Base-by-base conservation (phyloP, 768 basidiomycete genomes). In the Lyophyllum atratum region DNA sequence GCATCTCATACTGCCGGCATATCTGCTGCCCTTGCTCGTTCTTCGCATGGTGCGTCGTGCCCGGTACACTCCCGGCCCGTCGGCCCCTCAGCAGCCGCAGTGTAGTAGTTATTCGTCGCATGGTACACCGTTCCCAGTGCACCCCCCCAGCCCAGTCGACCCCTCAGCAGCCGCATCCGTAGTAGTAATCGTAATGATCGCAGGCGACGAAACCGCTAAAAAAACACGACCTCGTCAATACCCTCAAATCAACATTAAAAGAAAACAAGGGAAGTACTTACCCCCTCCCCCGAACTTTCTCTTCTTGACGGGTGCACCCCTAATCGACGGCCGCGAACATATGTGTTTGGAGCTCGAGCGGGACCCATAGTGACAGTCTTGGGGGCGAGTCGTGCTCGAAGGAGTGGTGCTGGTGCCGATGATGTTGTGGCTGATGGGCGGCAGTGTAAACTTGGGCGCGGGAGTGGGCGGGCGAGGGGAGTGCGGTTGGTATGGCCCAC, bases 291-390 rank as follows among this genome's bases (percentile, higher is more conserved):
- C 64, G 54, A 73, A 80, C 68, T 89, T 87, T 29, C 70, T 70
- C 73, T 88, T 88, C 74, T 89, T 89, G 17, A 78, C 79, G 2
- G 88, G 87, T 2, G 89, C 86, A 54, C 89, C 89, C 0, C 84
- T 90, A 7, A 89, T 85, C 4, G 85, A 83, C 2, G 88, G 85
- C n/a, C 7, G 87, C 86, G 64, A 90, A 90, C 14, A 88, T 82
- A 66, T 89, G 87, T 0, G 84, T 86, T 58, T 85, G 84, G 57
- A 84, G 84, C 40, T 72, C n/a, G n/a, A n/a, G n/a, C n/a, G n/a
- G n/a, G n/a, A n/a, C n/a, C n/a, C n/a, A n/a, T n/a, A n/a, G n/a
- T n/a, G n/a, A n/a, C n/a, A n/a, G n/a, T n/a, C n/a, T n/a, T n/a
- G n/a, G n/a, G n/a, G n/a, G n/a, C 4, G n/a, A 15, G 14, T 9